Base-by-base conservation (phyloP, 768 basidiomycete genomes). In the Tricholoma furcatifolium region DNA sequence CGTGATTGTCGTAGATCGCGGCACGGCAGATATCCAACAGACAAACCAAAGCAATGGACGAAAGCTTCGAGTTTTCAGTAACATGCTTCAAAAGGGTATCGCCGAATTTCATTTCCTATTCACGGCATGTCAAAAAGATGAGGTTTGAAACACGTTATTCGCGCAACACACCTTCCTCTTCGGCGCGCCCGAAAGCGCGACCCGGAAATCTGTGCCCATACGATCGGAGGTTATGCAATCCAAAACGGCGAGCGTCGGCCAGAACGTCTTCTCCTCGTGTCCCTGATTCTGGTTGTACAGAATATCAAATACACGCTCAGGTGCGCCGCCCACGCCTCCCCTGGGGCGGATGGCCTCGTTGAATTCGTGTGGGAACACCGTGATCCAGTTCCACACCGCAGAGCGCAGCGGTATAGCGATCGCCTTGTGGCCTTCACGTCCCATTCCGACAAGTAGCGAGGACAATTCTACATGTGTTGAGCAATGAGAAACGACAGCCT, bases 301-400 rank as follows among this genome's bases (percentile, higher is more conserved):
- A 15, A 88, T 67, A 67, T 97, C 94, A 62, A 93, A 96, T 2
- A 95, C 81, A 7, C 89, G 82, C 64, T 97, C 93, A 1, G 93
- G 87, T 0, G 85, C 83, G 39, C 88, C 91, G 53, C 96, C 94
- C 11, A 90, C 73, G 42, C 73, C 77, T 24, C 85, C 82, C 41
- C 85, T 77, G 3, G 76, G 73, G 9, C 79, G 74, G 34, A 93
- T 76, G 4, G 82, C 77, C 6, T 91, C 85, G 48, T 86, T 85
- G 65, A 85, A 96, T 64, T 97, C 91, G 5, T 74, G 70, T 0
- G 91, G 87, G 62, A 86, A 89, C 20, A 81, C 73, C 27, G 88
- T 84, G 30, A 95, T 84, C 92, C 92, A 96, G 57, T 88, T 92
- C 93, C 93, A 95, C 23, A 96, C 74, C 1, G 90, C 91, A 24